A percentile compares a stretch with the other conserved stretches of the same genome.
These are phyloP conservation scores for Cucurbitaria berberidis DNA, from an alignment of 2,329 filamentous ascomycete genomes.

Conservation along the genomic window DNA sequence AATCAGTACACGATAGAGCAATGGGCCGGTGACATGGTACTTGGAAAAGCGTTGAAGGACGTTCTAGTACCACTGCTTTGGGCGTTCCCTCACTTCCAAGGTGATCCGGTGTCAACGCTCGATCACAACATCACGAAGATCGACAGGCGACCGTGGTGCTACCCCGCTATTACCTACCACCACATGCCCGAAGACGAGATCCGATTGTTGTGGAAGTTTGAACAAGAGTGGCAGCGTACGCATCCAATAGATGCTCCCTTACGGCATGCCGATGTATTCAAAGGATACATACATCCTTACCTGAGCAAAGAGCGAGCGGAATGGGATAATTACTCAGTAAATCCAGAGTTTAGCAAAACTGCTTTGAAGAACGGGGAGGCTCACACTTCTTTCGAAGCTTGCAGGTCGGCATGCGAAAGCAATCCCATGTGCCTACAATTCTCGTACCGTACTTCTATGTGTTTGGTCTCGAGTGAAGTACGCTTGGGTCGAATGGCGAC, in stretches of 20 bases:
- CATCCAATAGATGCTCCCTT: neutral
- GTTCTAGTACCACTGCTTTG: constrained; percentile 37
- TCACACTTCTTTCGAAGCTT: too few relatives aligned
- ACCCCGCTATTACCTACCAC: constrained; percentile 55
- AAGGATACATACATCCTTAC: constrained; percentile 3
- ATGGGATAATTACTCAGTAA: too few relatives aligned
- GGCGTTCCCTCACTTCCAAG: constrained; percentile 28
- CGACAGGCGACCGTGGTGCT: constrained; percentile 55
- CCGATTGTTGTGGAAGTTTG: constrained; percentile 52
- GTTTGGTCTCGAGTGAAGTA: too few relatives aligned
- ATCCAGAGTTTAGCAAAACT: too few relatives aligned
- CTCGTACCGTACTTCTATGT: too few relatives aligned
- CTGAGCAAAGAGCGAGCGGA: too few relatives aligned
- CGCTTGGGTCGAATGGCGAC: too few relatives aligned
- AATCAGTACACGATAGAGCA: constrained; percentile 54
- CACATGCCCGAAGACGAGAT: constrained; percentile 54
- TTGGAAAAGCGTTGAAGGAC: constrained; percentile 56
- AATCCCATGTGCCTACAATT: too few relatives aligned
- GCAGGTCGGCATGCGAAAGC: too few relatives aligned
- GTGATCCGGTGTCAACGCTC: constrained; percentile 30
- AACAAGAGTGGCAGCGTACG: constrained; percentile 34
- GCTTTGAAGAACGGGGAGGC: too few relatives aligned
- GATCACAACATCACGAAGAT: constrained; percentile 26
- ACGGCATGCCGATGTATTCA: constrained; percentile 13
- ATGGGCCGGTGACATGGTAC: constrained; percentile 59